Base-by-base conservation (phyloP, 164 flowering plant genomes). In the Paratinospora sagittata region DNA sequence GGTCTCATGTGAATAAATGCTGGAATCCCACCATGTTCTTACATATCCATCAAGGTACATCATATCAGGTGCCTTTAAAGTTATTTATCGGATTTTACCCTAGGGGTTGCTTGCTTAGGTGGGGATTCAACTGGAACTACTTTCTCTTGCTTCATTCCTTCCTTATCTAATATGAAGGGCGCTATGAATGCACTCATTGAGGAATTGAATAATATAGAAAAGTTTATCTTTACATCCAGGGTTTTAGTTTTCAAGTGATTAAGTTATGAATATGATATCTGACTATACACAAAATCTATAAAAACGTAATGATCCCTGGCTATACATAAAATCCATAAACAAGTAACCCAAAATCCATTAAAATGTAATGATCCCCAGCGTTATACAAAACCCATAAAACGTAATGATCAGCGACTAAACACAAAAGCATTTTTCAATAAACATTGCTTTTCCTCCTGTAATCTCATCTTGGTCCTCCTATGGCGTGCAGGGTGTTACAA, bases 401-500 rank as follows among this genome's bases (percentile, higher is more conserved):
- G n/a, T n/a, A n/a, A n/a, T n/a, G n/a, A n/a, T n/a, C n/a, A n/a
- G n/a, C n/a, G n/a, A n/a, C n/a, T n/a, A n/a, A n/a, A n/a, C n/a
- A n/a, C n/a, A n/a, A n/a, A n/a, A n/a, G n/a, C n/a, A n/a, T n/a
- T n/a, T n/a, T n/a, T n/a, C n/a, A n/a, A n/a, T n/a, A n/a, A n/a
- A n/a, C n/a, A n/a, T n/a, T n/a, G n/a, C n/a, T n/a, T n/a, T n/a
- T n/a, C n/a, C n/a, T n/a, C 9, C 27, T 66, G 14, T 68, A n/a
- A n/a, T n/a, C n/a, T n/a, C n/a, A n/a, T n/a, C n/a, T n/a, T n/a
- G n/a, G n/a, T n/a, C n/a, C n/a, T 16, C 66, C 19, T 71, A 69
- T 47, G 14, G 34, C 49, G 27, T 79, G 72, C 84, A 92, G 98
- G 93, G 86, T 49, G 55, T 89, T 43, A 86, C 86, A 26, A 71